phyloP scores from a whole-genome alignment of 1,284 basidiomycete genomes.

The Boletus smithii region DNA sequence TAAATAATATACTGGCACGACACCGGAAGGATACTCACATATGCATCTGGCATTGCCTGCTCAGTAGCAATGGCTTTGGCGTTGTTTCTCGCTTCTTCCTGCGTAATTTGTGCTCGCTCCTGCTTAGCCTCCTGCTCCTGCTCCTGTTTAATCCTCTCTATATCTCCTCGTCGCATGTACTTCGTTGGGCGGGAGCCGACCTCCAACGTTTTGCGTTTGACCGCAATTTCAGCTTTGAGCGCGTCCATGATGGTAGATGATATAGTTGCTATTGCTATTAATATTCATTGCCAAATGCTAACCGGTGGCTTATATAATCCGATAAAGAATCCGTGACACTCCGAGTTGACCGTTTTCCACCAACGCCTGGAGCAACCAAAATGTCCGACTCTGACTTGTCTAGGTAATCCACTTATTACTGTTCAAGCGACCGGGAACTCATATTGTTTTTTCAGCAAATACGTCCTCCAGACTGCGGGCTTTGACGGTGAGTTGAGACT shows the following conservation, averaged over 20 bases:
- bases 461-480: constrained; percentile 79
- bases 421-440: background rate
- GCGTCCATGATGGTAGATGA: constrained; percentile 71
- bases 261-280: no score
- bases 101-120: constrained; percentile 40
- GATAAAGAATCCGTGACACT: constrained; percentile 35
- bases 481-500: constrained; percentile 66
- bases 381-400: constrained; percentile 64
- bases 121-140: constrained; percentile 53
- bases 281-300: no score
- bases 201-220: constrained; percentile 75
- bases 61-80: constrained; percentile 15
- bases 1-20: constrained; percentile 33
- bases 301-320: constrained; percentile 28
- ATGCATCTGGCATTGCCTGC: constrained; percentile 20
- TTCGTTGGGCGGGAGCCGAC: constrained; percentile 57
- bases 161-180: constrained; percentile 84
- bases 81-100: constrained; percentile 35
- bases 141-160: constrained; percentile 70
- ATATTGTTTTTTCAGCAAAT: constrained; percentile 54
- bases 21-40: constrained; percentile 41
- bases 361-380: constrained; percentile 21
- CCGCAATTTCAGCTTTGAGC: constrained; percentile 83
- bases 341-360: constrained; percentile 35
- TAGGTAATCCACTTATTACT: constrained; percentile 41